Base-by-base conservation (phyloP, 129 eudicot genomes). In the Centrapalus pauciflorus region DNA sequence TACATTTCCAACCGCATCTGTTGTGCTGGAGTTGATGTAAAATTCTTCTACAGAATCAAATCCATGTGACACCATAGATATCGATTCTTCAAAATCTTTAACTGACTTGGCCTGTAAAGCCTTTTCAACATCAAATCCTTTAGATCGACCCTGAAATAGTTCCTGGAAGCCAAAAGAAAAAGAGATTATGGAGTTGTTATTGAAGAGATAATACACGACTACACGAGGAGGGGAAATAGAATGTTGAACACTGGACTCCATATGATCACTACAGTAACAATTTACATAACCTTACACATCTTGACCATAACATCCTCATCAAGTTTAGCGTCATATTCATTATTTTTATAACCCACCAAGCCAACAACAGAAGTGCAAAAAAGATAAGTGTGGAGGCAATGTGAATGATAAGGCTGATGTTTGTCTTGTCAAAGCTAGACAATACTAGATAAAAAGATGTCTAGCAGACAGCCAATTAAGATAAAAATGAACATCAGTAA, bases 1-100 rank as follows among this genome's bases (percentile, higher is more conserved):
- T 78, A 93, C 79, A 48, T 78, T 70, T 52, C 81, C 89, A 66
- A 93, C 80, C 76, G 82, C 57, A 75, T 68, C 71, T 34, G 64
- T 66, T 21, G 92, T 80, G 71, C 96, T 86, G 67, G 77, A 83
- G 17, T 82, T 66, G 50, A 73, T 56, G 77, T 93, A 89, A 41
- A 86, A 93, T 14, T 93, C 95, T 63, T 88, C 86, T 10, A 93
- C 40, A 7, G 82, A 66, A 33, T 84, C 81, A 74, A 77, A 86
- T 54, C 92, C 98, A 78, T 83, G 79, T 6, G 96, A 84, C 13
- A 93, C 84, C 95, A 86, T 93, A 10, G 98, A 88, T 70, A 93
- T 77, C 38, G 86, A 79, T 71, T 70, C 74, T 23, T 90, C 92
- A 70, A 90, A 90, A 62, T 90, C 97, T 34, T 87, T 64, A 49